phyloP scores from a whole-genome alignment of 345 rosid genomes.

The Eucalyptus microcorys region DNA sequence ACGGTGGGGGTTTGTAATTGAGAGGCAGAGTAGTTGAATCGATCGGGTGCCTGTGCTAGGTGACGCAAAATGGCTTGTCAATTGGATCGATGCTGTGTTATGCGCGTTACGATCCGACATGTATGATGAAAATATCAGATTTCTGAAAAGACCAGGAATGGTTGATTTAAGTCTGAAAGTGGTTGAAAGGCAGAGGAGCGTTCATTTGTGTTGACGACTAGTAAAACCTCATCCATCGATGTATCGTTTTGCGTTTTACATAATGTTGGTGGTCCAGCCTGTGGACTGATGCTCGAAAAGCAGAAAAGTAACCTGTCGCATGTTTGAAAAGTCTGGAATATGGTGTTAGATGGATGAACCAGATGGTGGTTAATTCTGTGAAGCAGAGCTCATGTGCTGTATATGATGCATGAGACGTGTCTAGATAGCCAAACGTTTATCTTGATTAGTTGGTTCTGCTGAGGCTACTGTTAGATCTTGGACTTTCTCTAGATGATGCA shows the following conservation, averaged over 20 bases:
- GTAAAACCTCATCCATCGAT: background rate
- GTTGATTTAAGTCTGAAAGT: background rate
- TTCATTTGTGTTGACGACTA: background rate
- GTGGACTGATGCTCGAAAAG: background rate
- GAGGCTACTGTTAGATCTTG: background rate
- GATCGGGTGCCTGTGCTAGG: background rate
- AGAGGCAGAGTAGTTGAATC: background rate
- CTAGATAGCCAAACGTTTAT: background rate
- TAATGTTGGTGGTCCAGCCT: background rate
- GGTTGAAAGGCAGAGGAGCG: background rate
- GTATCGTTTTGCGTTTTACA: background rate
- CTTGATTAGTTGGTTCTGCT: background rate
- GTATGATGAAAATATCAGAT: background rate
- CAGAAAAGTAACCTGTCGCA: background rate
- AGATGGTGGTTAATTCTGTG: background rate
- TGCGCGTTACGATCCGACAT: background rate
- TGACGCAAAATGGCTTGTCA: background rate
- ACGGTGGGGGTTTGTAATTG: background rate
- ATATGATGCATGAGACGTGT: background rate
- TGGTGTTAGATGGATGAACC: background rate
- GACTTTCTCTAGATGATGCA: background rate
- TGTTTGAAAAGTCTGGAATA: background rate
- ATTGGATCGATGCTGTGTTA: background rate
- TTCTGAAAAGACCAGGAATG: background rate
- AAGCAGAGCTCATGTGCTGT: background rate